A percentile compares a stretch with the other conserved stretches of the same genome.
phyloP scores from a whole-genome alignment of 768 basidiomycete species.

The Leccinum longicurvipes region DNA sequence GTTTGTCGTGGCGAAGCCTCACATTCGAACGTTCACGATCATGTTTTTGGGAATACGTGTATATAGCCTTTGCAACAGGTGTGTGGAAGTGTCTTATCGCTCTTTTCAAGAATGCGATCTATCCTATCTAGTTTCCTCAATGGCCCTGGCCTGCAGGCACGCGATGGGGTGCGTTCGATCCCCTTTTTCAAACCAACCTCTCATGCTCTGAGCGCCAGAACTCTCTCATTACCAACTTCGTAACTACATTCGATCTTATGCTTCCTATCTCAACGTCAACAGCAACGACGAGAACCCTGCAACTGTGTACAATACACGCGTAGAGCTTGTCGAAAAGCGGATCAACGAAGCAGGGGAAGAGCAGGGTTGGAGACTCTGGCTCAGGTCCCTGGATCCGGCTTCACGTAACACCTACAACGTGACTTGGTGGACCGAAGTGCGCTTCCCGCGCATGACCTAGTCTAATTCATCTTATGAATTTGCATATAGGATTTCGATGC shows the following conservation, averaged over 20 bases:
- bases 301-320: constrained; percentile 45
- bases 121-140: constrained; percentile 1
- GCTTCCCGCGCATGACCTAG: neutral
- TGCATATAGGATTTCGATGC: constrained; percentile 12
- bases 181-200: neutral
- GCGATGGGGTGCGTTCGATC: constrained; percentile 6
- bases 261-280: constrained; percentile 12
- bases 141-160: constrained; percentile 19
- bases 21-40: neutral
- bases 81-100: neutral
- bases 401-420: constrained; percentile 24
- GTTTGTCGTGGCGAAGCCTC: neutral
- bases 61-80: neutral
- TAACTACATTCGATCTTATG: constrained; percentile 28
- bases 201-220: constrained; percentile 12
- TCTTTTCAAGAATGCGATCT: neutral
- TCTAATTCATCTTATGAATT: neutral
- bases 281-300: constrained; percentile 37
- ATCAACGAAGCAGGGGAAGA: constrained; percentile 13
- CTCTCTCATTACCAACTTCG: constrained; percentile 34
- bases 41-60: neutral
- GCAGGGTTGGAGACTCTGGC: constrained; percentile 15
- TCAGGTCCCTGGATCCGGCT: constrained; percentile 4
- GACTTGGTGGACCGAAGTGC: constrained; percentile 28
- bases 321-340: constrained; percentile 43